Base-by-base conservation (phyloP, 768 basidiomycete genomes). In the Wakefieldia striispora region DNA sequence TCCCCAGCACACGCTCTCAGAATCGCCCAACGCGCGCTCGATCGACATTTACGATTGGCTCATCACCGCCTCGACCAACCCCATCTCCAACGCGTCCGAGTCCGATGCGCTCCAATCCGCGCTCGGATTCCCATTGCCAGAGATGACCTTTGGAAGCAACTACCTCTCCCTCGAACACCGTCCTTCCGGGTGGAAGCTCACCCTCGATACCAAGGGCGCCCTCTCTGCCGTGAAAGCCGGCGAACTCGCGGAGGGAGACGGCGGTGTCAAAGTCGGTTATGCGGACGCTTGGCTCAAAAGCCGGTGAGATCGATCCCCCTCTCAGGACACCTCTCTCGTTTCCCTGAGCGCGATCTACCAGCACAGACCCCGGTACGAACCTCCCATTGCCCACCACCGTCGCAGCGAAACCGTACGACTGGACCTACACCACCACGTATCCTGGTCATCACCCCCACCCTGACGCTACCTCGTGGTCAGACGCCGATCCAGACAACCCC, bases 91-190 rank as follows among this genome's bases (percentile, higher is more conserved):
- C 61, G 86, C 91, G 1, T 65, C 72, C 39, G 84, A 92, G 58
- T 83, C 81, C 53, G 88, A 95, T 63, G 74, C 75, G 1, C 70
- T 91, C 40, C 85, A 88, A 43, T 70, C 78, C 6, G 57, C 68
- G 0, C 72, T 91, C 4, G 83, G 84, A 3, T 75, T 98, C 21
- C 90, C 95, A 0, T 69, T 95, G 1, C 97, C 97, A 3, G 97
- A 99, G 66, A 98, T 98, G 92, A 93, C 90, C 0, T 98, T 97
- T 61, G 94, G 93, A 6, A 82, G 79, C 67, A 98, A 98, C 68
- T 65, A 64, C 14, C 75, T 99, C 9, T 71, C 75, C 4, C 69
- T 98, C 21, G 73, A 76, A 27, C 91, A 97, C 58, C 71, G 63
- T 21, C 68, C 80, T 0, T 82, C 79, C 8, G 82, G 81, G 11